A percentile compares a stretch with the other conserved stretches of the same genome.
Evolutionary conservation across 306 rosid species (phyloP).

Genomic region (Prunus mongolica): DNA sequence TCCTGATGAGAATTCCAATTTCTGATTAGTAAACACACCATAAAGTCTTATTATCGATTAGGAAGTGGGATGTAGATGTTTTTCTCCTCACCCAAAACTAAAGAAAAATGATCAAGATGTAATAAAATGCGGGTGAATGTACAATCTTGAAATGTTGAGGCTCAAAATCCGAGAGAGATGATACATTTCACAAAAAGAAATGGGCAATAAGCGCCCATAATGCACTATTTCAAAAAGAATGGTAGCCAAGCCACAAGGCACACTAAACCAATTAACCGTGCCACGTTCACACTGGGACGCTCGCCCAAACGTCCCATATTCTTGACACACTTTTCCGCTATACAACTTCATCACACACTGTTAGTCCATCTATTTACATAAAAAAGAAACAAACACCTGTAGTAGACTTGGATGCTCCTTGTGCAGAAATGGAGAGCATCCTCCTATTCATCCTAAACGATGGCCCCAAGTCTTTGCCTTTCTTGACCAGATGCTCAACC

Average conservation of each 20-base stretch:
- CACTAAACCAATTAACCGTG: conserved; percentile 31
- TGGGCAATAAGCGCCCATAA: conserved; percentile 34
- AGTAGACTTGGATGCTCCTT: conserved; percentile 22
- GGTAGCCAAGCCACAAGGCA: conserved; percentile 20
- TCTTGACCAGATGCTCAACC: conserved; percentile 30
- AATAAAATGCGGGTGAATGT: too few relatives aligned
- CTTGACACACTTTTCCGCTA: conserved; percentile 40
- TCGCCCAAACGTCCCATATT: conserved; percentile 34
- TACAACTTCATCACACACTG: conserved; percentile 63
- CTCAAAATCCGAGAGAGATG: too few relatives aligned
- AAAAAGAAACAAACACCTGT: conserved; percentile 17
- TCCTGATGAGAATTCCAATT: too few relatives aligned
- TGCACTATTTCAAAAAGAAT: conserved; percentile 46
- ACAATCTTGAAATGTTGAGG: too few relatives aligned
- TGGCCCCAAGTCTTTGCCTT: conserved; percentile 19
- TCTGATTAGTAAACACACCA: too few relatives aligned
- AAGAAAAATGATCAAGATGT: too few relatives aligned
- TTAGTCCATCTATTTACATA: conserved; percentile 58
- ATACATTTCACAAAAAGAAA: conserved; percentile 21
- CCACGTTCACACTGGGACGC: conserved; percentile 28
- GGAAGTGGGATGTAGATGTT: too few relatives aligned
- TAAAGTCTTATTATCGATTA: not conserved
- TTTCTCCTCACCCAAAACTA: too few relatives aligned
- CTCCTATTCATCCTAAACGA: conserved; percentile 35
- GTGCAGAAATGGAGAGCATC: conserved; percentile 29